A percentile compares a stretch with the other conserved stretches of the same genome.
Evolutionary conservation across 1,284 basidiomycete species (phyloP).

Genomic region (Thelephora terrestris): DNA sequence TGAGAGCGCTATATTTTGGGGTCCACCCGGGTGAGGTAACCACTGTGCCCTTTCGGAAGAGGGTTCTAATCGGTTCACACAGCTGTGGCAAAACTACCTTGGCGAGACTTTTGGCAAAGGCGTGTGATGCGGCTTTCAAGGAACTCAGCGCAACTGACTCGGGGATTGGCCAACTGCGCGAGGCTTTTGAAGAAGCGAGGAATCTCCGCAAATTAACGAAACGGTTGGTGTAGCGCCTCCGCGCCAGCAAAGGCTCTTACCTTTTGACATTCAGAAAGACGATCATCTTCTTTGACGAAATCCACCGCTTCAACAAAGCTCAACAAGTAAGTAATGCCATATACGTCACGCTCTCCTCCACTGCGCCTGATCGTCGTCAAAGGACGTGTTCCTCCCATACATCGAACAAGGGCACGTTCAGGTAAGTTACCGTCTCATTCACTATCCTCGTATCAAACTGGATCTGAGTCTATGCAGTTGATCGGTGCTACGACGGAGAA

Average conservation of each 20-base stretch:
- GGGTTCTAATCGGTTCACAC: neutral
- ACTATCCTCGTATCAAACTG: conserved; percentile 12
- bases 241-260: too few relatives aligned
- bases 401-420: conserved; percentile 74
- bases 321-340: conserved; percentile 49
- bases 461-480: conserved; percentile 33
- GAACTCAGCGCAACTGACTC: conserved; percentile 71
- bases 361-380: neutral
- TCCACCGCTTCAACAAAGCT: conserved; percentile 80
- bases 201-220: conserved; percentile 60
- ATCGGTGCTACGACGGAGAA: conserved; percentile 92
- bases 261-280: conserved; percentile 38
- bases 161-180: conserved; percentile 72
- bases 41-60: neutral
- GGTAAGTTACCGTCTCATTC: conserved; percentile 23
- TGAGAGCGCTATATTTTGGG: conserved; percentile 68
- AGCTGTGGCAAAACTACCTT: conserved; percentile 77
- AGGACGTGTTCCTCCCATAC: conserved; percentile 76
- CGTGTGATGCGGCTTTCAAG: conserved; percentile 54
- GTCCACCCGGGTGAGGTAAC: conserved; percentile 54
- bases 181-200: conserved; percentile 75
- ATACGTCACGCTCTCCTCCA: conserved; percentile 1
- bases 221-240: conserved; percentile 28
- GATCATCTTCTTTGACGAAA: conserved; percentile 77
- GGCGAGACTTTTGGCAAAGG: conserved; percentile 57